Evolutionary conservation across 345 rosid species (phyloP), one percentile per base, ranked within the genome.

Genomic region (Heritiera fomes): DNA sequence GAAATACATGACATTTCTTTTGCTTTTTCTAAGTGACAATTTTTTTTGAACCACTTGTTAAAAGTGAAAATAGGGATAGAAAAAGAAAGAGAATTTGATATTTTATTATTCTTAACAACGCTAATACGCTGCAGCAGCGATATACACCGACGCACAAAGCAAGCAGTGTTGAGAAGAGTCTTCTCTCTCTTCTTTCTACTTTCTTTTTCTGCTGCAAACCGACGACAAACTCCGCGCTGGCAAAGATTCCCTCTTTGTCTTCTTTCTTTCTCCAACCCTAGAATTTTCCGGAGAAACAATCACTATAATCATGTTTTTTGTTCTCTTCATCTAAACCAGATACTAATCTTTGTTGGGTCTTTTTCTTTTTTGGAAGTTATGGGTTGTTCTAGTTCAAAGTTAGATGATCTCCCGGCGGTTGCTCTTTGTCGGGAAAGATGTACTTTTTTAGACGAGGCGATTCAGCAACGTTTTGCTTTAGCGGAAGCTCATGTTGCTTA

Each of bases 391-490:
- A 84, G 84, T 75, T 97, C 99, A 1, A 97, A 93, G 89, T 86
- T 91, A 23, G 98, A 97, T 79, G 99, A 97, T 85, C 94, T 91
- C 5, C 98, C 97, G 56, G 99, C 98, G 66, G 98, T 97, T 65
- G 89, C 91, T 28, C 89, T 97, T 6, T 97, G 99, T 89, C 91
- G 97, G 8, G 87, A 93, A 9, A 89, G 99, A 12, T 94, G 97
- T 75, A 9, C 20, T 73, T 94, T 82, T 78, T 84, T 97, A 12
- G 91, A 90, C 56, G 88, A 88, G 6, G 99, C 98, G 8, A 87
- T 94, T 67, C 85, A 46, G 1, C 97, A 88, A 67, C 93, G 99
- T n/a, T 89, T 84, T 82, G 86, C 85, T 23, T 82, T 97, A n/a
- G 91, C 99, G 20, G 89, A 97, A 20, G 87, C 97, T 53, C 99